A percentile compares a stretch with the other conserved stretches of the same genome.
These are phyloP conservation scores for Teratosphaeria zuluensis DNA, from an alignment of 2,329 filamentous ascomycete species.

Conservation along the genomic window DNA sequence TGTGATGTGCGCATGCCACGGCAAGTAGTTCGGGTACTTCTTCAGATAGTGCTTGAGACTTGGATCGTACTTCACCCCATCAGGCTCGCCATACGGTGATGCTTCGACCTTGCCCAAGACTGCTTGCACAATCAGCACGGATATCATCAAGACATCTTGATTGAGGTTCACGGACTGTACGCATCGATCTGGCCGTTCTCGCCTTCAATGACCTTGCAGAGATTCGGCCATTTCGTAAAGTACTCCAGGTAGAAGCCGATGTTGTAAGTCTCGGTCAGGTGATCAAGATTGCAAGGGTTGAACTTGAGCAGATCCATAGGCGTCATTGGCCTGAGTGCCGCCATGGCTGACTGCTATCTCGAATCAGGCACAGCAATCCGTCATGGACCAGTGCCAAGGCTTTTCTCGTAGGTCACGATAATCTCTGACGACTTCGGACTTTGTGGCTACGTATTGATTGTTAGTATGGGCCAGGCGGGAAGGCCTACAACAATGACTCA, in stretches of 20 bases:
- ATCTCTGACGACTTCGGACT: not conserved
- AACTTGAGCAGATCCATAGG: constrained; percentile 78
- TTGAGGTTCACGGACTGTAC: constrained; percentile 59
- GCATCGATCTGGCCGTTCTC: constrained; percentile 80
- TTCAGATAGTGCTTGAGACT: constrained; percentile 27
- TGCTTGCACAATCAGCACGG: constrained; percentile 29
- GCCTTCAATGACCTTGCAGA: constrained; percentile 88
- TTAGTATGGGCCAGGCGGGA: no score
- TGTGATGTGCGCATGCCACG: constrained; percentile 98
- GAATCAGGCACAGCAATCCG: not conserved
- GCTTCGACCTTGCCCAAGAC: constrained; percentile 97
- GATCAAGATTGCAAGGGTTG: constrained; percentile 91
- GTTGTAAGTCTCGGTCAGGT: constrained; percentile 96
- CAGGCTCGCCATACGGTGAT: constrained; percentile 59
- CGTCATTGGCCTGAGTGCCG: constrained; percentile 68
- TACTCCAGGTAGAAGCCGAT: constrained; percentile 93
- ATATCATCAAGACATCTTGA: not conserved
- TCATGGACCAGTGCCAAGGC: not conserved
- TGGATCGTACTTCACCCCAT: constrained; percentile 57
- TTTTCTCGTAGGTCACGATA: not conserved
- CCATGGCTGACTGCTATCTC: not conserved
- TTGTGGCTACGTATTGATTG: no score
- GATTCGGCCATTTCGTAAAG: constrained; percentile 85
- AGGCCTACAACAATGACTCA: not conserved
- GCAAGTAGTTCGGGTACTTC: constrained; percentile 62